Evolutionary conservation across 768 basidiomycete genomes (phyloP), one percentile per base, ranked within the genome.

Genomic region (Lentinus tigrinus): DNA sequence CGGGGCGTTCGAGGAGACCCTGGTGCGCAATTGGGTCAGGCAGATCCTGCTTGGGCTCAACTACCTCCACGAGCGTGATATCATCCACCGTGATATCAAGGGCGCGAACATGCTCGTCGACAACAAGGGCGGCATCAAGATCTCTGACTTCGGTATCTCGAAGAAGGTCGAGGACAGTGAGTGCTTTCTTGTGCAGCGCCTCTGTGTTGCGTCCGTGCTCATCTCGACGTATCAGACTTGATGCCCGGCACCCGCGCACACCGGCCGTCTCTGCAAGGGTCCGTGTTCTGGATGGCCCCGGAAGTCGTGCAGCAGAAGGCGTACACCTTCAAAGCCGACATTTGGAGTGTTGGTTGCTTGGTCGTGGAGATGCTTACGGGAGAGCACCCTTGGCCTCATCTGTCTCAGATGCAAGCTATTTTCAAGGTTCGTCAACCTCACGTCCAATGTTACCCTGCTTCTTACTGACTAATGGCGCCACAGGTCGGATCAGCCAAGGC

Each of bases 251-350:
- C 89, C 56, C 85, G 89, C 23, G 81, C 87, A 43, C 89, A 98
- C 69, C 81, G 97, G 7, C 92, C 94, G 4, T 98, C 97, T 1
- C 76, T 98, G 5, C 97, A 98, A 72, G 97, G 97, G 2, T 97
- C 95, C 1, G 95, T 98, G 11, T 98, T 97, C 74, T 98, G 96
- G 96, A 98, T 98, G 96, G 96, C 96, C 0, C 96, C 96, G 0
- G 96, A 98, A 73, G 94, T 98, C 19, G 97, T 98, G 58, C 95
- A 95, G 69, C 97, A 99, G 75, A 94, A 88, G 24, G 84, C 87
- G 0, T 93, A 97, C 69, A 95, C 94, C 10, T 81, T 79, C 59
- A 95, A 95, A 68, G 94, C 95, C 6, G 95, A 97, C 70, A 95
- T 97, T 54, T 98, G 95, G 95, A 93, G 91, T 70, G 88, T 98